Percentiles rank a stretch among this genome's conserved stretches.
Evolutionary conservation across 345 rosid genomes (phyloP).

Genomic region (Sonneratia caseolaris): DNA sequence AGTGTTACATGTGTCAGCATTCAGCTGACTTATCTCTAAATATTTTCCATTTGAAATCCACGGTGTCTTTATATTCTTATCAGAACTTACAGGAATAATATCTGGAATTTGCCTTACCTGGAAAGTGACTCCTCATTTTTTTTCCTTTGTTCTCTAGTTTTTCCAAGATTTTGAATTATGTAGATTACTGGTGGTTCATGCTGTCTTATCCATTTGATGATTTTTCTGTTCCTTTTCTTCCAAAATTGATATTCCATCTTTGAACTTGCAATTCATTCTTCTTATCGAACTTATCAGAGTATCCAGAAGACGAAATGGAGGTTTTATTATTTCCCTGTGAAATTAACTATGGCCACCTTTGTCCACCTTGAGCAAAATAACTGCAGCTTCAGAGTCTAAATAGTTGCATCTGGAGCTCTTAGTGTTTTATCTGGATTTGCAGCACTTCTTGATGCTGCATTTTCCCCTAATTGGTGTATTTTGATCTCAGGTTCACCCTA

Average conservation of each 20-base stretch:
- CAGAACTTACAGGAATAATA: background rate
- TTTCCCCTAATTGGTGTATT: conserved; percentile 5
- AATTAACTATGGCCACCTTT: background rate
- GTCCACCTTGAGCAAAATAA: background rate
- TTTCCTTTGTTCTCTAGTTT: too few species aligned
- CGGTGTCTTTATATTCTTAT: background rate
- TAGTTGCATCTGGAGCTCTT: background rate
- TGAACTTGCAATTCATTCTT: too few species aligned
- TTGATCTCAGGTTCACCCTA: conserved; percentile 43
- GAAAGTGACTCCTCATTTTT: too few species aligned
- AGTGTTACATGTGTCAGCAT: conserved; percentile 10
- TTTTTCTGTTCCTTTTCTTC: background rate
- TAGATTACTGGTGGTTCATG: background rate
- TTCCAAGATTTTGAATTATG: too few species aligned
- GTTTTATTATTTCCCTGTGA: background rate
- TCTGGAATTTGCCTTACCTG: background rate
- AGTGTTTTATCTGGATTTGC: background rate
- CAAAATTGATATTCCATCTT: background rate
- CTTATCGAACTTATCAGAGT: too few species aligned
- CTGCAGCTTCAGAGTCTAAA: background rate
- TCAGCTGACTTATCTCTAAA: background rate
- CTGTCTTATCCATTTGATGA: background rate
- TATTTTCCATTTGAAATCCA: background rate
- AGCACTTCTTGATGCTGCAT: background rate
- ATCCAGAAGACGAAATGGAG: too few species aligned